phyloP scores from a whole-genome alignment of 2,329 filamentous ascomycete species.

The Cercospora sp. region DNA sequence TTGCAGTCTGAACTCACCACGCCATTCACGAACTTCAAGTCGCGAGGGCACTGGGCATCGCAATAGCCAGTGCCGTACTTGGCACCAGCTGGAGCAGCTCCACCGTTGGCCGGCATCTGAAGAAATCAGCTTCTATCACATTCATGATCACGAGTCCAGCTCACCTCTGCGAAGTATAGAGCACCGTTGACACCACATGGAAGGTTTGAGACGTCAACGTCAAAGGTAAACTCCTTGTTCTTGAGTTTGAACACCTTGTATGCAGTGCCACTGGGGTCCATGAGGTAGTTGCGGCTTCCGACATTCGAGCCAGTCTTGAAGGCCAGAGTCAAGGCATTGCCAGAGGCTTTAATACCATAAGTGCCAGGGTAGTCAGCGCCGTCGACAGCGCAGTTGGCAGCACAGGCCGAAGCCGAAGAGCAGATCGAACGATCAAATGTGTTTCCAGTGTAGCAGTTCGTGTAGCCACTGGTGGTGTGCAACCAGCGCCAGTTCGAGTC shows the following conservation, averaged over 20 bases:
- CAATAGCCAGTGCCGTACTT: constrained; percentile 60
- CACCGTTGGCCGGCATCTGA: constrained; percentile 64
- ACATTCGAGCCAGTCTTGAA: constrained; percentile 42
- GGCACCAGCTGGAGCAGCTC: constrained; percentile 43
- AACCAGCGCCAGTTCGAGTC: constrained; percentile 55
- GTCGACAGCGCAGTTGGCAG: constrained; percentile 58
- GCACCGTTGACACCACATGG: constrained; percentile 71
- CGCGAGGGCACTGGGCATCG: constrained; percentile 50
- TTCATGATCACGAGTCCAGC: not conserved
- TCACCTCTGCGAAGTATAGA: constrained; percentile 56
- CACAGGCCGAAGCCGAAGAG: constrained; percentile 47
- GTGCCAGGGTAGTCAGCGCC: constrained; percentile 58
- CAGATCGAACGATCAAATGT: constrained; percentile 46
- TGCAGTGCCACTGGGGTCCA: constrained; percentile 55
- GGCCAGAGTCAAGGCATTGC: constrained; percentile 51
- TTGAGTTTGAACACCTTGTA: constrained; percentile 67
- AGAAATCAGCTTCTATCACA: constrained; percentile 32
- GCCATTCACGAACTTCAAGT: constrained; percentile 38
- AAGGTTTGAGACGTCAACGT: constrained; percentile 68
- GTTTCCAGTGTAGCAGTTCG: constrained; percentile 53
- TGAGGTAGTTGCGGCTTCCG: constrained; percentile 61
- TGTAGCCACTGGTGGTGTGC: constrained; percentile 47
- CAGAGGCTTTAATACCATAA: constrained; percentile 55
- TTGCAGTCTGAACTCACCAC: constrained; percentile 14
- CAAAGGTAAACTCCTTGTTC: constrained; percentile 70